Conservation (phyloP, 2,329 filamentous ascomycete species). For the Monosporascus sp. region DNA sequence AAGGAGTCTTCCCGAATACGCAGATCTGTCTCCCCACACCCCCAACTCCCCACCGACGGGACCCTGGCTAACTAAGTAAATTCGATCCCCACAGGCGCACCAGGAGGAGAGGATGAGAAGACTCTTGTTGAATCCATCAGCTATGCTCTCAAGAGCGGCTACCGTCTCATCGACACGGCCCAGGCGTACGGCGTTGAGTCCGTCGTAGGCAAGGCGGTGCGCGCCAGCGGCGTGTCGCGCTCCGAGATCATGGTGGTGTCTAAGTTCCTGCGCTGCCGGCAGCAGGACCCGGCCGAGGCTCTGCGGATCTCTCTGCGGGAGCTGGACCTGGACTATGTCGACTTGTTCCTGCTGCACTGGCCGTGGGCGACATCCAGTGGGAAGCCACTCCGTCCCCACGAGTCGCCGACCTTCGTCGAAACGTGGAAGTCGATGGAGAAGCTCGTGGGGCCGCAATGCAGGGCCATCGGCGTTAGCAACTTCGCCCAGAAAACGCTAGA, state of each 20-base stretch:
- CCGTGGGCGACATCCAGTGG: slow-evolving; percentile 42
- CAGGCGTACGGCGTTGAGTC: slow-evolving; percentile 22
- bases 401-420: slow-evolving; percentile 36
- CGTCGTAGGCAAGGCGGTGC: slow-evolving; percentile 26
- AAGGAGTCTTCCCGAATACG: neutral
- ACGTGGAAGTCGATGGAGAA: slow-evolving; percentile 25
- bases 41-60: too few species aligned
- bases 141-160: slow-evolving; percentile 20
- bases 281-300: slow-evolving; percentile 29
- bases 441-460: slow-evolving; percentile 17
- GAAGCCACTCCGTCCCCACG: slow-evolving; percentile 60
- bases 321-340: slow-evolving; percentile 43
- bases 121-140: slow-evolving; percentile 17
- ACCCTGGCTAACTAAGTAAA: too few species aligned
- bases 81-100: neutral
- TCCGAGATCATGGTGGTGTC: slow-evolving; percentile 26
- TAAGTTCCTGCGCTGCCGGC: slow-evolving; percentile 12
- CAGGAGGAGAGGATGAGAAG: slow-evolving; percentile 12
- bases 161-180: slow-evolving; percentile 26
- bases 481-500: slow-evolving; percentile 26
- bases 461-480: slow-evolving; percentile 27
- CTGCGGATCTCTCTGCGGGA: slow-evolving; percentile 41
- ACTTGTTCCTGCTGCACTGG: slow-evolving; percentile 52
- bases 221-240: slow-evolving; percentile 26
- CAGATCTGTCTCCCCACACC: neutral